Conservation (phyloP, 768 basidiomycete species). For the Rhodocollybia butyracea region DNA sequence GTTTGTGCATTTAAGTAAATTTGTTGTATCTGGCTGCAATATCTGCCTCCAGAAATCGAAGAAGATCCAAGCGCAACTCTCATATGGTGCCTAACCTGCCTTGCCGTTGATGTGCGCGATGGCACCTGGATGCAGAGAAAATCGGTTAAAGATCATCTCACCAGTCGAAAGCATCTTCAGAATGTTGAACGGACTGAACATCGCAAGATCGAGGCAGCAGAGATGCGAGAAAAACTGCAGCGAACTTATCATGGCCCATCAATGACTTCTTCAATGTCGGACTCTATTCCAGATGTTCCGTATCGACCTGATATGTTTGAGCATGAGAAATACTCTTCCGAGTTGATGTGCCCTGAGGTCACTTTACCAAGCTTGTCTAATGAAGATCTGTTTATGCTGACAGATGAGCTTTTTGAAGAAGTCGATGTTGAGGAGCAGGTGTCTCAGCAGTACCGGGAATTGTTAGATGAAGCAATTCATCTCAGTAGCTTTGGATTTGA, state of each 20-base stretch:
- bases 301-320: background rate
- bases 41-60: background rate
- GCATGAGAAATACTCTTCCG: background rate
- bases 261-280: background rate
- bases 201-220: background rate
- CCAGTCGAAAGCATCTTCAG: background rate
- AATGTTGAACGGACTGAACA: background rate
- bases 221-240: background rate
- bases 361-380: background rate
- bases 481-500: too few relatives aligned
- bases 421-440: background rate
- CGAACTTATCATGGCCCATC: background rate
- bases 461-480: too few relatives aligned
- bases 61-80: background rate
- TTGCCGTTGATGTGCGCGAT: background rate
- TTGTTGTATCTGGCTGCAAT: background rate
- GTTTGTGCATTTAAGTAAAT: background rate
- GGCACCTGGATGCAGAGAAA: background rate
- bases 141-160: constrained; percentile 1
- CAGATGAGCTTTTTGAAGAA: background rate
- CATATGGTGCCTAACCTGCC: background rate
- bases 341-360: background rate
- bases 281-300: background rate
- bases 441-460: too few relatives aligned
- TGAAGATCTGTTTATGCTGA: background rate